Evolutionary conservation across 352 stramenopile genomes (phyloP).

Genomic region (Plasmopara viticola): DNA sequence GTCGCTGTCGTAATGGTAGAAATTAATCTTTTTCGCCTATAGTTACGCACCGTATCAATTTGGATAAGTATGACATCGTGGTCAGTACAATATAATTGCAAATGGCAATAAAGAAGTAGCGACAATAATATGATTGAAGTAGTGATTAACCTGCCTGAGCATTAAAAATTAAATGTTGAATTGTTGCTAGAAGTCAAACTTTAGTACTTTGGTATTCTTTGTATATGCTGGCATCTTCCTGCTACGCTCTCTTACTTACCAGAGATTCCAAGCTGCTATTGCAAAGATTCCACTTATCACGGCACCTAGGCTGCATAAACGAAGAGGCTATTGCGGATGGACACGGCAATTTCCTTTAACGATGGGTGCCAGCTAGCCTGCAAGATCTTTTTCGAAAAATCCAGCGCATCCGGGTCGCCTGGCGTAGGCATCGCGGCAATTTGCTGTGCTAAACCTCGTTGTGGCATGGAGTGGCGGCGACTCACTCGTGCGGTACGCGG

Average conservation of each 20-base stretch:
- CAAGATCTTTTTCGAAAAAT: constrained; percentile 84
- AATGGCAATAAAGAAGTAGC: too few species aligned
- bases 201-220: constrained; percentile 15
- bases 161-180: too few species aligned
- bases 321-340: constrained; percentile 80
- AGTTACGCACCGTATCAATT: too few species aligned
- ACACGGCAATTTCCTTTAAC: constrained; percentile 71
- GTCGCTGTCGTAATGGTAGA: not conserved
- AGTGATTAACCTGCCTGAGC: too few species aligned
- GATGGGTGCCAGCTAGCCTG: constrained; percentile 82
- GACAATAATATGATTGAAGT: too few species aligned
- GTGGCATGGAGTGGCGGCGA: constrained; percentile 64
- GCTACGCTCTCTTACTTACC: constrained; percentile 11
- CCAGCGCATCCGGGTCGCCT: constrained; percentile 45
- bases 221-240: constrained; percentile 8
- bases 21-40: not conserved
- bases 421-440: constrained; percentile 30
- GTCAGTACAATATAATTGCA: too few species aligned
- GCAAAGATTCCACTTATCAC: not conserved
- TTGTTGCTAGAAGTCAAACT: not conserved
- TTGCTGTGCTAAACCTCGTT: constrained; percentile 56
- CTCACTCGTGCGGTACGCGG: constrained; percentile 31
- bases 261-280: not conserved
- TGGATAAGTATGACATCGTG: too few species aligned
- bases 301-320: constrained; percentile 54